A percentile compares a stretch with the other conserved stretches of the same genome.
These are phyloP conservation scores for Trametes versicolor DNA, from an alignment of 1,284 basidiomycete genomes.

Conservation along the genomic window DNA sequence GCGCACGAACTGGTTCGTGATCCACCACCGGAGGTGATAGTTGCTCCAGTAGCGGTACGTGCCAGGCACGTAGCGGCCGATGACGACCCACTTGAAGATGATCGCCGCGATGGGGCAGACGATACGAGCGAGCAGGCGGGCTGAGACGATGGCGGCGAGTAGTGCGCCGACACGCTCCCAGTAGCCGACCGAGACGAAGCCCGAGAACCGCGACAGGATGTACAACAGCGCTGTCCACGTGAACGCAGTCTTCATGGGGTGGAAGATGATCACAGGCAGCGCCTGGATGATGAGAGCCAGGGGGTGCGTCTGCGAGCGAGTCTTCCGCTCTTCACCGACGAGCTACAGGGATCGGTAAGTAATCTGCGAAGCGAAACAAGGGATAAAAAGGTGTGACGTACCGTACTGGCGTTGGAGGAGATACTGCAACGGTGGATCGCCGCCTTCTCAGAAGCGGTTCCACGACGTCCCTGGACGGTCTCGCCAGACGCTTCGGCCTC, in stretches of 20 bases:
- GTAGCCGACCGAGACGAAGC: constrained; percentile 41
- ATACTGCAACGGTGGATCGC: constrained; percentile 21
- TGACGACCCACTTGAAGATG: constrained; percentile 54
- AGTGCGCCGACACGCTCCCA: constrained; percentile 47
- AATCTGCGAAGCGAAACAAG: background rate
- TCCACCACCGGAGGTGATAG: constrained; percentile 59
- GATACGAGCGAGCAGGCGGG: constrained; percentile 44
- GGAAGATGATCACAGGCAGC: constrained; percentile 53
- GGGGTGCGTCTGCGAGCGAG: constrained; percentile 49
- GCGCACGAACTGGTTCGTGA: constrained; percentile 52
- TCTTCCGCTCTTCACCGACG: constrained; percentile 24
- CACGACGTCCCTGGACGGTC: constrained; percentile 24
- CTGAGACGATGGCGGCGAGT: constrained; percentile 45
- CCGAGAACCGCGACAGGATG: constrained; percentile 43
- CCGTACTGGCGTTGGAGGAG: constrained; percentile 8
- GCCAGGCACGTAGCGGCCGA: constrained; percentile 51
- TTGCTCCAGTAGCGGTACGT: constrained; percentile 46
- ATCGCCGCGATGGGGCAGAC: constrained; percentile 50
- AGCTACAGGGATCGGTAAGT: constrained; percentile 5
- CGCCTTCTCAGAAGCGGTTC: constrained; percentile 19
- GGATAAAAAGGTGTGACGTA: background rate
- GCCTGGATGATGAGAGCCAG: constrained; percentile 50
- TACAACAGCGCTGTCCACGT: constrained; percentile 48
- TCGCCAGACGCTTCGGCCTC: constrained; percentile 36
- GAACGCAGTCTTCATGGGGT: constrained; percentile 51